Evolutionary conservation across 1,284 basidiomycete genomes (phyloP).

Genomic region (Amanita bisporigera): DNA sequence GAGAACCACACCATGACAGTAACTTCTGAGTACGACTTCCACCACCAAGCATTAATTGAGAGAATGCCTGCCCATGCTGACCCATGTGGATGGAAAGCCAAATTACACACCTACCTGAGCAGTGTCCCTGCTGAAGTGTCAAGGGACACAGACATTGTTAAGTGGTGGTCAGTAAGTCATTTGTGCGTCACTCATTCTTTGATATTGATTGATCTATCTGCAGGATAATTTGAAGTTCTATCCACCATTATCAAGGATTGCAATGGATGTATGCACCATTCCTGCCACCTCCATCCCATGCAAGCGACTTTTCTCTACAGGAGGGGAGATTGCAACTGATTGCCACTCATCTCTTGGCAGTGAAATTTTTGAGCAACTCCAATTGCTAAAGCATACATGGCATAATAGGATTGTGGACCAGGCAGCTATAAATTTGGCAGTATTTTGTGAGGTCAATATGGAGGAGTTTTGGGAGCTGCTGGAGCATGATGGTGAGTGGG

Average conservation of each 20-base stretch:
- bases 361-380: conserved; percentile 4
- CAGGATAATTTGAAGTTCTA: not conserved
- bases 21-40: not conserved
- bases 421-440: no score
- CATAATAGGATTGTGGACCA: no score
- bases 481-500: no score
- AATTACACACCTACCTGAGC: conserved; percentile 3
- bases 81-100: not conserved
- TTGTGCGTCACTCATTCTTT: not conserved
- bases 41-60: not conserved
- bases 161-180: conserved; percentile 10
- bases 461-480: no score
- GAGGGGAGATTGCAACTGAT: conserved; percentile 10
- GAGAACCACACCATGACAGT: no score
- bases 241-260: conserved; percentile 2
- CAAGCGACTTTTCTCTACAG: conserved; percentile 8
- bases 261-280: conserved; percentile 2
- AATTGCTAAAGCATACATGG: conserved; percentile 4
- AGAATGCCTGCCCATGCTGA: not conserved
- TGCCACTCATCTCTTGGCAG: not conserved
- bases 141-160: conserved; percentile 5
- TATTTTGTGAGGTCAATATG: no score
- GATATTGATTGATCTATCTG: no score
- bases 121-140: not conserved
- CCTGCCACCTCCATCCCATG: conserved; percentile 8